These are phyloP conservation scores for Diospyros kaki DNA, from an alignment of 148 eudicot species.

Conservation along the genomic window DNA sequence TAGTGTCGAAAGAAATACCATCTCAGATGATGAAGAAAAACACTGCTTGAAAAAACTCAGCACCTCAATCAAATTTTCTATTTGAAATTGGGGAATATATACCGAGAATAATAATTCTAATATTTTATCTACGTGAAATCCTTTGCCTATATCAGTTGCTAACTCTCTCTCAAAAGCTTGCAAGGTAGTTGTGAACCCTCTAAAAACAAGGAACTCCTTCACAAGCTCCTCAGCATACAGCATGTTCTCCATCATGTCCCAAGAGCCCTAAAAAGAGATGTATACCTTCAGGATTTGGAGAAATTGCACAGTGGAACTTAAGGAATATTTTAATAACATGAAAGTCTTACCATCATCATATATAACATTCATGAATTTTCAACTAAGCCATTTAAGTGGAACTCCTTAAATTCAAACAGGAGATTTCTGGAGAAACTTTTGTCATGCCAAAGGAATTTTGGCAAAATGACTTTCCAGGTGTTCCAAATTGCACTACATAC, in stretches of 20 bases:
- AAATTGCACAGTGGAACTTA: not conserved
- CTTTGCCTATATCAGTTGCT: slow-evolving; percentile 74
- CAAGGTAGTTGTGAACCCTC: slow-evolving; percentile 85
- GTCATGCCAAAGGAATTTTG: too few relatives aligned
- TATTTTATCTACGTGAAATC: slow-evolving; percentile 80
- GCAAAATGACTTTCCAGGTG: slow-evolving; percentile 10
- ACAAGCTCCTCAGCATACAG: slow-evolving; percentile 87
- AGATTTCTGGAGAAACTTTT: not conserved
- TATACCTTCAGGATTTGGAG: not conserved
- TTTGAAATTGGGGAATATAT: slow-evolving; percentile 73
- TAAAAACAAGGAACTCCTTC: slow-evolving; percentile 77
- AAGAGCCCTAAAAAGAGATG: slow-evolving; percentile 15
- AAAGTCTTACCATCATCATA: slow-evolving; percentile 9
- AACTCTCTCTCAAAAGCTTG: slow-evolving; percentile 77
- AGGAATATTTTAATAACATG: not conserved
- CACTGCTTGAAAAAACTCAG: slow-evolving; percentile 67
- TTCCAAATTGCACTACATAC: not conserved
- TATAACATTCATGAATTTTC: not conserved
- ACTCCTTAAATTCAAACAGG: not conserved
- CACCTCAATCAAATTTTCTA: slow-evolving; percentile 59
- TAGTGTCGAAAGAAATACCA: slow-evolving; percentile 37
- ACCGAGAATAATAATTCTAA: slow-evolving; percentile 71
- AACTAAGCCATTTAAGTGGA: not conserved
- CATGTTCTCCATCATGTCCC: slow-evolving; percentile 72
- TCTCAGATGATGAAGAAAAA: slow-evolving; percentile 60